phyloP scores from a whole-genome alignment of 148 eudicot species.

The Cornus controversa region DNA sequence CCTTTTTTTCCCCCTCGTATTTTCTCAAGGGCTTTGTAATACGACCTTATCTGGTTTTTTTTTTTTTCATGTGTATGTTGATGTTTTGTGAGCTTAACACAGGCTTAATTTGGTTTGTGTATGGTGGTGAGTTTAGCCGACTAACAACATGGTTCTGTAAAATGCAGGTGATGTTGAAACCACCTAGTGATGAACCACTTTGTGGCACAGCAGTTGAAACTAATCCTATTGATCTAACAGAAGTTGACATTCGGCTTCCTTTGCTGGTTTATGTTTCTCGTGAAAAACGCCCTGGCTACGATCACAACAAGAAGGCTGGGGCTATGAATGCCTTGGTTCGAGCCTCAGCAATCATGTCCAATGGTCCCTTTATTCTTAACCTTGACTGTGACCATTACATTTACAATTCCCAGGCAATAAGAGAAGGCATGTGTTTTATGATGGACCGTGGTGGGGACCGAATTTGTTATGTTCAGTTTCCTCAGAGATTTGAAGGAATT shows the following conservation, averaged over 20 bases:
- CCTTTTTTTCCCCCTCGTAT: no score
- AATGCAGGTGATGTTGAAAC: constrained; percentile 91
- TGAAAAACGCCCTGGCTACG: constrained; percentile 95
- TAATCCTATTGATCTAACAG: constrained; percentile 60
- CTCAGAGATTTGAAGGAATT: constrained; percentile 92
- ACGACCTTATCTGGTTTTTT: no score
- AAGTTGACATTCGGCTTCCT: constrained; percentile 87
- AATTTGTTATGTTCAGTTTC: constrained; percentile 83
- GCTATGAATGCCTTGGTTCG: constrained; percentile 98
- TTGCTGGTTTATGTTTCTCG: constrained; percentile 93
- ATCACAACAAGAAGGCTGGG: constrained; percentile 98
- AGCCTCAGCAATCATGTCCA: constrained; percentile 96
- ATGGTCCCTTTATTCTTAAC: constrained; percentile 89
- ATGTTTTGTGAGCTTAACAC: not conserved
- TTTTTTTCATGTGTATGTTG: not conserved
- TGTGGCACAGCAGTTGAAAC: constrained; percentile 42
- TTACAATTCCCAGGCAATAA: constrained; percentile 78
- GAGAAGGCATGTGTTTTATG: constrained; percentile 99
- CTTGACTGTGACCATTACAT: constrained; percentile 95
- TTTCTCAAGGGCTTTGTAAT: no score
- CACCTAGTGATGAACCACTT: constrained; percentile 86
- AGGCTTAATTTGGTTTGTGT: not conserved
- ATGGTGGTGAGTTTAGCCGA: not conserved
- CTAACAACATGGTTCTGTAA: not conserved
- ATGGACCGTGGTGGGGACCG: constrained; percentile 99